Conservation (phyloP, 306 rosid genomes). For the Biancaea sappan region DNA sequence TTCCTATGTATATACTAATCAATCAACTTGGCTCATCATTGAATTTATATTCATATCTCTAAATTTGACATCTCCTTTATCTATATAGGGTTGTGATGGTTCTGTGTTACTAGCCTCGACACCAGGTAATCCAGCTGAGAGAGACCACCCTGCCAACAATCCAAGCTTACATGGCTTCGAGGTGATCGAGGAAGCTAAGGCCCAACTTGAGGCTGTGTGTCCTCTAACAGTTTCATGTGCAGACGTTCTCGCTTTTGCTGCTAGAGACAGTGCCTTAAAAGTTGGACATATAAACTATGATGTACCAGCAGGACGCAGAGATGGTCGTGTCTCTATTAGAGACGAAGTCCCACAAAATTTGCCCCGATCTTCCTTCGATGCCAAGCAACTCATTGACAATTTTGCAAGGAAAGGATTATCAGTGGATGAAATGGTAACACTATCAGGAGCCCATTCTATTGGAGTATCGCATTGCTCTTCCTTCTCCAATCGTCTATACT, state of each 20-base stretch:
- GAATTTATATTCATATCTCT: not conserved
- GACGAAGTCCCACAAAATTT: not conserved
- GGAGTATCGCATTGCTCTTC: not conserved
- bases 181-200: not conserved
- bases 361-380: not conserved
- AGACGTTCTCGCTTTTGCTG: not conserved
- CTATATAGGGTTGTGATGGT: constrained; percentile 35
- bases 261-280: not conserved
- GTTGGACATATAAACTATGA: not conserved
- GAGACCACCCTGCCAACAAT: not conserved
- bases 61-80: not conserved
- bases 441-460: not conserved
- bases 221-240: not conserved
- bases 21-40: not conserved
- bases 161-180: constrained; percentile 39
- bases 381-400: not conserved
- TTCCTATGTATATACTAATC: too few species aligned
- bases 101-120: not conserved
- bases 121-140: not conserved
- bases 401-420: not conserved
- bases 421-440: not conserved
- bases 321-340: not conserved
- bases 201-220: not conserved
- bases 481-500: not conserved
- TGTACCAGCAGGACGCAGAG: not conserved